Evolutionary conservation across 2,329 filamentous ascomycete species (phyloP), one percentile per base, ranked within the genome.

Genomic region (Colletotrichum sp.): DNA sequence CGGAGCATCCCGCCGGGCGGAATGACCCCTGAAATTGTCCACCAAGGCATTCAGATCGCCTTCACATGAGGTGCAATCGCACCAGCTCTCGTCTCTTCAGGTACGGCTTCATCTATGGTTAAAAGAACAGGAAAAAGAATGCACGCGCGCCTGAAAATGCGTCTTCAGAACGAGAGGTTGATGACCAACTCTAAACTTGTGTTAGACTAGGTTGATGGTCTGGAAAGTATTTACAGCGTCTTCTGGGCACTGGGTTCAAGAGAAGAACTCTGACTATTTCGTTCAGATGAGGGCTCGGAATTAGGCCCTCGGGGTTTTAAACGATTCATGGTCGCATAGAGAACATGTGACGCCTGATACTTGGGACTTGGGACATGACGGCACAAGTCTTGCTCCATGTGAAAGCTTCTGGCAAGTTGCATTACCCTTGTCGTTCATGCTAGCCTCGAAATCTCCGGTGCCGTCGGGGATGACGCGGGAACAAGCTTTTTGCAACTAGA

Each of bases 111-210:
- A 52, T 22, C 44, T 4, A 52, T 52, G n/a, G 8, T 22, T 13
- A 3, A 13, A 13, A 3, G 44, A 13, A 13, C 1, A 52, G 1
- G 1, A 52, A 22, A 6, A 9, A 6, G n/a, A 22, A 52, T 52
- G 11, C 11, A 22, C n/a, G n/a, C 11, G 11, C 44, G 9, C n/a
- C 44, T 52, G 3, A 3, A 13, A 7, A 52, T 52, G 11, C 2
- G n/a, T 13, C n/a, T 12, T 4, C 0, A 7, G n/a, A 52, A 22
- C 13, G 44, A 8, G n/a, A 52, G 0, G 2, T 13, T 22, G 1
- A 7, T 22, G 22, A 19, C n/a, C n/a, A 52, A 8, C 2, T 22
- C 11, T 11, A 0, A 13, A 52, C 44, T 13, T 22, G 6, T 13
- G 6, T 13, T 1, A 52, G 44, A 52, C 44, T 22, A 13, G 44